Base-by-base conservation (phyloP, 768 basidiomycete genomes). In the Tylopilus vinaceipallidus region DNA sequence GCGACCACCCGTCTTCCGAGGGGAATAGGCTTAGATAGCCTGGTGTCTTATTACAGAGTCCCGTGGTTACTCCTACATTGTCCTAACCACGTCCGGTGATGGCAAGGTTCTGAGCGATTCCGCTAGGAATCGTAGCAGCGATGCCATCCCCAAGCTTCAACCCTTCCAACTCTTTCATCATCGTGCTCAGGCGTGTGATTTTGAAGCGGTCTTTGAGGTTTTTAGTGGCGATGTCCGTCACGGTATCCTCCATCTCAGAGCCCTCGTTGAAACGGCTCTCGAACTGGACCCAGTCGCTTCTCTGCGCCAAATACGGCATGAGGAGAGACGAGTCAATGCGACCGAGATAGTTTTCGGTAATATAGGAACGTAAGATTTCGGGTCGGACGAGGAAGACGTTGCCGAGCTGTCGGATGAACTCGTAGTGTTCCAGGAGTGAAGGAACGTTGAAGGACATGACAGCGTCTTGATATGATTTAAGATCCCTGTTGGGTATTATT, bases 351-450 rank as follows among this genome's bases (percentile, higher is more conserved):
- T 86, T 88, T 62, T 97, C 95, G 10, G 87, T 90, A 67, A 98
- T 93, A 72, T 97, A 98, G 4, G 94, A 91, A 58, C 88, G 91
- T 56, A 99, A 79, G 50, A 95, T 91, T 55, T 98, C 94, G 7
- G 95, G 95, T 46, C 87, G 91, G 42, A 99, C 90, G 55, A 98
- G 87, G 78, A 98, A 99, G 55, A 95, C 80, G 62, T 98, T 95
- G 57, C 95, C 97, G 5, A 99, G 83, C 68, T 98, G 95, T 34
- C 95, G 87, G 54, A 98, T 86, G 73, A 98, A 98, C 65, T 98
- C 97, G 72, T 95, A 99, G 20, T 95, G 92, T 66, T 98, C 95
- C 56, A 86, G 82, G 8, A 99, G 76, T 7, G 88, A 77, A 11
- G 91, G 82, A 36, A 97, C 84, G 26, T 78, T 77, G 71, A 95